Evolutionary conservation across 192 early-diverging fungal species (phyloP).

Genomic region (Coemansia javaensis): DNA sequence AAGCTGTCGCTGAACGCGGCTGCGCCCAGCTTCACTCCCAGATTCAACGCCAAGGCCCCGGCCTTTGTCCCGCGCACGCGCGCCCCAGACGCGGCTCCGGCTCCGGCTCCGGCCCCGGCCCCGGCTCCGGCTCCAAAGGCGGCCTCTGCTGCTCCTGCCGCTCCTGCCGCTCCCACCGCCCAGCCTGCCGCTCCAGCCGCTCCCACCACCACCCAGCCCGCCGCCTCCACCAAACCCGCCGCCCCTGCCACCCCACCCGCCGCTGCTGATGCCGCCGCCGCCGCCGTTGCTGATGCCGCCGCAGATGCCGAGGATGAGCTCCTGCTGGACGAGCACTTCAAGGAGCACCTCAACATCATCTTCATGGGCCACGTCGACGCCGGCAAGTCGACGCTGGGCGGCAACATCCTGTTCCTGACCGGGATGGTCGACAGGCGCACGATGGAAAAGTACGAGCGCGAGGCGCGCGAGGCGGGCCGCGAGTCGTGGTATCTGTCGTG

Average conservation of each 20-base stretch:
- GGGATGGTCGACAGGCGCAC: constrained; percentile 99
- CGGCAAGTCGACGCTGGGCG: constrained; percentile 98
- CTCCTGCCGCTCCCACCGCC: constrained; percentile 9
- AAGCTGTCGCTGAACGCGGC: constrained; percentile 55
- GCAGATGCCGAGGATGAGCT: constrained; percentile 58
- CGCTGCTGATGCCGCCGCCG: neutral
- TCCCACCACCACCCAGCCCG: constrained; percentile 10
- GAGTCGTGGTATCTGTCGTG: constrained; percentile 99
- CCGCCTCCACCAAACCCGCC: constrained; percentile 19
- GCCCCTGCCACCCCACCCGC: constrained; percentile 3
- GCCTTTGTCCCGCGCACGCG: constrained; percentile 67
- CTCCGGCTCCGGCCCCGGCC: constrained; percentile 16
- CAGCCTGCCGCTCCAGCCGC: constrained; percentile 15
- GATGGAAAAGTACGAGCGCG: constrained; percentile 98
- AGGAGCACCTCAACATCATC: constrained; percentile 95
- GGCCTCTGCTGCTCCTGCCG: neutral
- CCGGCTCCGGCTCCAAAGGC: constrained; percentile 1
- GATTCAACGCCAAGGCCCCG: constrained; percentile 55
- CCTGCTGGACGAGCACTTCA: constrained; percentile 68
- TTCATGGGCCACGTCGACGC: constrained; percentile 99
- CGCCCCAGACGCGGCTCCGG: constrained; percentile 41
- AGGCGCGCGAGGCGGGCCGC: constrained; percentile 94
- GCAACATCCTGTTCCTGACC: constrained; percentile 89
- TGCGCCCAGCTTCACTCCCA: constrained; percentile 65
- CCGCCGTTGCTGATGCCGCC: neutral